Conservation (phyloP, 1,284 basidiomycete genomes). For the Apiotrichum domesticum region DNA sequence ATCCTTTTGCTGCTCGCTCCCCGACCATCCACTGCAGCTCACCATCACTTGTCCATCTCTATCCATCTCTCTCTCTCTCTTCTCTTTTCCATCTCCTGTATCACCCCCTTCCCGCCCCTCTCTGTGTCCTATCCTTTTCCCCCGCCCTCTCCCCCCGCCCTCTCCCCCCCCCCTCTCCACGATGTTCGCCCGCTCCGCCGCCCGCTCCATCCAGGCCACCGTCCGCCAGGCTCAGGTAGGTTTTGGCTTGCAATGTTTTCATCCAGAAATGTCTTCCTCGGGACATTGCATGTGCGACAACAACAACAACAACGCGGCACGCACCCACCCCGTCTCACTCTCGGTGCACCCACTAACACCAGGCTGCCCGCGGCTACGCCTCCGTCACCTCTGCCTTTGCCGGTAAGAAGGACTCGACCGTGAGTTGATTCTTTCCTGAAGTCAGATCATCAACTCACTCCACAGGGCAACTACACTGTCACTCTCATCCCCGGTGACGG, state of each 20-base stretch:
- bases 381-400: conserved; percentile 70
- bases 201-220: conserved; percentile 22
- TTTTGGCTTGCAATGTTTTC: background rate
- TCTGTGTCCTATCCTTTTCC: background rate
- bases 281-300: no score
- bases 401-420: conserved; percentile 77
- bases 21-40: no score
- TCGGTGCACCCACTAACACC: background rate
- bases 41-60: background rate
- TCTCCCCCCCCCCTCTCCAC: conserved; percentile 1
- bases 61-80: background rate
- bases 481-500: conserved; percentile 37
- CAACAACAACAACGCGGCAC: no score
- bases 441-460: background rate
- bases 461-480: conserved; percentile 80
- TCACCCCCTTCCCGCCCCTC: background rate
- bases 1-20: background rate
- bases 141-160: conserved; percentile 4
- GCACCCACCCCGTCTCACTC: no score
- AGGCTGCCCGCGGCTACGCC: conserved; percentile 35
- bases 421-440: conserved; percentile 48
- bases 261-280: no score
- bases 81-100: background rate
- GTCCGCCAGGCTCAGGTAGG: conserved; percentile 35
- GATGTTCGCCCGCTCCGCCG: conserved; percentile 30